A percentile compares a stretch with the other conserved stretches of the same genome.
Conservation (phyloP, 768 basidiomycete species). For the Exidia glandulosa region DNA sequence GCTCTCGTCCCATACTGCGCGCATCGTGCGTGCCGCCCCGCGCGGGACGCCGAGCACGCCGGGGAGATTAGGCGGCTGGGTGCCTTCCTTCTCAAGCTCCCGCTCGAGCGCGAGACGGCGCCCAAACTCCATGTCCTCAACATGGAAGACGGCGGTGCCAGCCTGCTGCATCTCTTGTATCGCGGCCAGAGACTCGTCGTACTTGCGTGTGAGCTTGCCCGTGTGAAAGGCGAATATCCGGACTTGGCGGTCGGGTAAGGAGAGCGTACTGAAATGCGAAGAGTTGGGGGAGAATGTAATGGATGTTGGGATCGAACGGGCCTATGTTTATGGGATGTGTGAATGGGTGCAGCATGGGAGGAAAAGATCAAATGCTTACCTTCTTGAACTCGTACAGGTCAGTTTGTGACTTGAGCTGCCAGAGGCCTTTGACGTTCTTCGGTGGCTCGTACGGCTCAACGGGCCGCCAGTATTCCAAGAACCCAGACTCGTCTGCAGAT, state of each 20-base stretch:
- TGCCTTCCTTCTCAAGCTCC: slow-evolving; percentile 55
- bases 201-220: slow-evolving; percentile 84
- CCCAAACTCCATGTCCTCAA: slow-evolving; percentile 99
- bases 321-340: slow-evolving; percentile 30
- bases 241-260: slow-evolving; percentile 86
- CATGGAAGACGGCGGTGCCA: slow-evolving; percentile 79
- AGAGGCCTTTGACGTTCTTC: slow-evolving; percentile 63
- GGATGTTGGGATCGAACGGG: slow-evolving; percentile 85
- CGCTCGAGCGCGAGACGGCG: slow-evolving; percentile 85
- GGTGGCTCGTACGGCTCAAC: slow-evolving; percentile 80
- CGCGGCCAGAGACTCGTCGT: slow-evolving; percentile 87
- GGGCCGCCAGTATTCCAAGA: slow-evolving; percentile 95
- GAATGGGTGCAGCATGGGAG: not conserved
- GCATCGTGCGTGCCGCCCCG: slow-evolving; percentile 53
- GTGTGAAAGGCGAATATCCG: slow-evolving; percentile 86
- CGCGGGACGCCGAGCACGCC: slow-evolving; percentile 56
- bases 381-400: slow-evolving; percentile 98
- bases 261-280: slow-evolving; percentile 85
- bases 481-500: slow-evolving; percentile 89
- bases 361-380: too few relatives aligned
- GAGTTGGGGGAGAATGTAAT: slow-evolving; percentile 85
- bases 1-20: slow-evolving; percentile 96
- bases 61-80: slow-evolving; percentile 41
- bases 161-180: slow-evolving; percentile 99
- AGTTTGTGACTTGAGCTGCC: slow-evolving; percentile 85